Percentiles rank a stretch among this genome's conserved stretches.
phyloP scores from a whole-genome alignment of 129 eudicot genomes.

The Dittrichia graveolens region DNA sequence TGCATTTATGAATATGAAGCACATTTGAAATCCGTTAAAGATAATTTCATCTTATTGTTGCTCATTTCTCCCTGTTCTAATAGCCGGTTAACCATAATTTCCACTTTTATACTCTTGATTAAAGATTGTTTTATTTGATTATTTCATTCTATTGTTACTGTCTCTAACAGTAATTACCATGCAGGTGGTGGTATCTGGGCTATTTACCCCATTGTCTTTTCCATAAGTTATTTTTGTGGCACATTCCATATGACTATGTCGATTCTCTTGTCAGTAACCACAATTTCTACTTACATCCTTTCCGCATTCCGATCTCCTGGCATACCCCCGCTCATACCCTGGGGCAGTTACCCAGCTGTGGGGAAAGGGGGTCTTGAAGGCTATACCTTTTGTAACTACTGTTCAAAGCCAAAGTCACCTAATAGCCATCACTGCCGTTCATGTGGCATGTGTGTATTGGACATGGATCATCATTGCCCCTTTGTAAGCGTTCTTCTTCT shows the following conservation, averaged over 20 bases:
- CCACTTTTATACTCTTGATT: slow-evolving; percentile 7
- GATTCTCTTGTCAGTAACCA: slow-evolving; percentile 49
- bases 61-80: no score
- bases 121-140: background rate
- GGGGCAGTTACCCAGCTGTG: slow-evolving; percentile 88
- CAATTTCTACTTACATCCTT: slow-evolving; percentile 59
- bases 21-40: no score
- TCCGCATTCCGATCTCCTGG: slow-evolving; percentile 77
- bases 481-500: slow-evolving; percentile 61
- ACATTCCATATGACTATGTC: slow-evolving; percentile 45
- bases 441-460: slow-evolving; percentile 82
- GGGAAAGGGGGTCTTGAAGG: slow-evolving; percentile 74
- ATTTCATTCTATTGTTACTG: background rate
- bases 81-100: no score
- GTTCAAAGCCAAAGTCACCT: slow-evolving; percentile 83
- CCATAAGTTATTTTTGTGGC: slow-evolving; percentile 59
- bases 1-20: no score
- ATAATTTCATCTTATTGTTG: no score
- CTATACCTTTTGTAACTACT: slow-evolving; percentile 69
- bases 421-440: slow-evolving; percentile 88
- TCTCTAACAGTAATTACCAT: slow-evolving; percentile 8
- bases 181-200: slow-evolving; percentile 96
- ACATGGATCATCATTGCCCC: slow-evolving; percentile 99
- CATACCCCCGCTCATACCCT: slow-evolving; percentile 64
- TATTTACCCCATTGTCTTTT: slow-evolving; percentile 68